Base-by-base conservation (phyloP, 495 filamentous ascomycete species). In the Xylaria sp. region DNA sequence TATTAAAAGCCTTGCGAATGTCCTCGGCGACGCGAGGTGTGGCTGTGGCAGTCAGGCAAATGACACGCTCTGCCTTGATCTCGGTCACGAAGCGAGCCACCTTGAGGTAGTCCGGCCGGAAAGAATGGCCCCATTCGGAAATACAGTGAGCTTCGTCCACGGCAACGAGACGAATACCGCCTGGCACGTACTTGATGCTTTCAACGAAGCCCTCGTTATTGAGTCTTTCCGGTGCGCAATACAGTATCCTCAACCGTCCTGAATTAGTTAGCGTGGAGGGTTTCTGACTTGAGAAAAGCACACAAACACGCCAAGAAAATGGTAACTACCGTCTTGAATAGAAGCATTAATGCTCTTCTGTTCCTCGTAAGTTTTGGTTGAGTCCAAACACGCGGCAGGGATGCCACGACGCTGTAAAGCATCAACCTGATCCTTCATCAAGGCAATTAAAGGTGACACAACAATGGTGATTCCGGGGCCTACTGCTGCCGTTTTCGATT, bases 61-160 rank as follows among this genome's bases (percentile, higher is more conserved):
- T 72, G 33, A 89, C 86, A 29, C 87, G 78, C 73, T 90, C 88
- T 0, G 88, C 88, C 29, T 83, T 70, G 59, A 88, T 81, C 73
- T 90, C 89, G 17, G 82, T 80, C 11, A 80, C 82, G 67, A 90
- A 91, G 31, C 88, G 82, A 26, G 88, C 84, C 7, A 90, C 84
- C 81, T 82, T 89, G 33, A 90, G 82, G 76, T 90, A 89, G 70
- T 89, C 87, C 0, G 87, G 88, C 15, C 87, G 77, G 69, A 89
- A 90, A 9, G 86, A 83, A 67, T 88, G 87, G 0, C 88, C 88
- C 88, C 88, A 90, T 76, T 89, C 85, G 11, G 86, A 89, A 17
- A 90, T 85, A 68, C 88, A 90, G 77, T 89, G 87, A 9, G 88
- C 87, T 69, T 90, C 86, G 71, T 90, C 88, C 33, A 89, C 82